Evolutionary conservation across 2,329 filamentous ascomycete species (phyloP).

Genomic region (Cryphonectria naterciae): DNA sequence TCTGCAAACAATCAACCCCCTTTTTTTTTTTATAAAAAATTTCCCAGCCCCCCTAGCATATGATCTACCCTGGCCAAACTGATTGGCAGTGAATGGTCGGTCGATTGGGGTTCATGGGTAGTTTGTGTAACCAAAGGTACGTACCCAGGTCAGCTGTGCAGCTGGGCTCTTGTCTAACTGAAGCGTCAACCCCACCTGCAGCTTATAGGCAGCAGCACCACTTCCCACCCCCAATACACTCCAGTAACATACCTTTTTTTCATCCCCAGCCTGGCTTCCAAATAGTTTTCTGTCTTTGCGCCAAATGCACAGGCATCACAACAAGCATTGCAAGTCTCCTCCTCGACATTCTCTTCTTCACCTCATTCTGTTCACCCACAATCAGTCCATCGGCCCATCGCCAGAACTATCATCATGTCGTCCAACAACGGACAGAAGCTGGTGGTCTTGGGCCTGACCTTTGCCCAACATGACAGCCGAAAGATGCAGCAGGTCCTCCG

Average conservation of each 20-base stretch:
- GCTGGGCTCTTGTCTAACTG: neutral
- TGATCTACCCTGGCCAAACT: neutral
- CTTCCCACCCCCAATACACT: neutral
- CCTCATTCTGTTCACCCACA: neutral
- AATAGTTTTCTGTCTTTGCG: too few species aligned
- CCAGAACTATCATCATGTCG: conserved; percentile 11
- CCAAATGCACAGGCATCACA: neutral
- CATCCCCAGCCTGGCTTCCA: neutral
- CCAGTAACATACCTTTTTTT: neutral
- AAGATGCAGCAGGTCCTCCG: conserved; percentile 28
- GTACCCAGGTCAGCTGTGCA: neutral
- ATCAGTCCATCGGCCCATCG: neutral
- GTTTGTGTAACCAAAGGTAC: neutral
- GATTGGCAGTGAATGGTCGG: neutral
- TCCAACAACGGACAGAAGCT: conserved; percentile 27
- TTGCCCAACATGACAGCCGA: conserved; percentile 27
- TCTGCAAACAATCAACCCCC: neutral
- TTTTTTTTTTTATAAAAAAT: neutral
- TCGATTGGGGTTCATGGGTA: neutral
- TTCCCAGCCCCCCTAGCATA: neutral
- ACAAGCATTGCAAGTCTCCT: neutral
- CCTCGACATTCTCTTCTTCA: neutral
- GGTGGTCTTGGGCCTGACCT: conserved; percentile 27
- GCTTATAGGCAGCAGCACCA: neutral
- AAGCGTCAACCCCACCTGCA: neutral